phyloP scores from a whole-genome alignment of 169 alveolate species.

The Cystoisospora suis region DNA sequence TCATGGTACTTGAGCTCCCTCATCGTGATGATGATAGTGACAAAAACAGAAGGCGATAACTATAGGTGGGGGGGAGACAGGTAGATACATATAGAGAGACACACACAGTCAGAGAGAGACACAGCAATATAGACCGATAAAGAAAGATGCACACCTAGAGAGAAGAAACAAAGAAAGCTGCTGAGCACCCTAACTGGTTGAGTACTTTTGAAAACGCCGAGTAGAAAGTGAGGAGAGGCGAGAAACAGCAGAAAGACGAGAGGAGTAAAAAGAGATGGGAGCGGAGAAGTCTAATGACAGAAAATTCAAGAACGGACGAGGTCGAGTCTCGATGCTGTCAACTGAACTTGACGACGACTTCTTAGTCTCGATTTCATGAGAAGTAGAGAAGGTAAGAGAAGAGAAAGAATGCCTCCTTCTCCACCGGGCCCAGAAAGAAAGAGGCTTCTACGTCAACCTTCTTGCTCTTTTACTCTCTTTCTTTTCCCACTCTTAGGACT shows the following conservation, averaged over 20 bases:
- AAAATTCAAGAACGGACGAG: neutral
- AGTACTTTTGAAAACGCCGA: neutral
- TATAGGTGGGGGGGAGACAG: neutral
- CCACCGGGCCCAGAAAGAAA: no score
- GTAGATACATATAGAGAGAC: neutral
- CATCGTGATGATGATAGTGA: constrained; percentile 77
- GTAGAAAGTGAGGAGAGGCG: neutral
- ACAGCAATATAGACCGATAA: neutral
- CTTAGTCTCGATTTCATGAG: no score
- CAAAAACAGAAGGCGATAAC: neutral
- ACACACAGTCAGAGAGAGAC: neutral
- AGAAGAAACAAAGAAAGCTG: neutral
- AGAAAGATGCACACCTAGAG: neutral
- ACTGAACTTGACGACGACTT: no score
- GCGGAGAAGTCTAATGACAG: neutral
- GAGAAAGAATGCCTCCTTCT: no score
- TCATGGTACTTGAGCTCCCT: constrained; percentile 97
- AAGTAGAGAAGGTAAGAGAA: no score
- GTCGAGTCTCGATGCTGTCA: no score
- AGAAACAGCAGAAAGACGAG: neutral
- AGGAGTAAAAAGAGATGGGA: neutral
- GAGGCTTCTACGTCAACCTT: no score
- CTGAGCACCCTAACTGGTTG: neutral
- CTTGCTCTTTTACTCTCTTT: no score
- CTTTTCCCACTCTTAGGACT: no score